A percentile compares a stretch with the other conserved stretches of the same genome.
These are phyloP conservation scores for Udeniomyces megalosporus DNA, from an alignment of 768 basidiomycete genomes.

Conservation along the genomic window DNA sequence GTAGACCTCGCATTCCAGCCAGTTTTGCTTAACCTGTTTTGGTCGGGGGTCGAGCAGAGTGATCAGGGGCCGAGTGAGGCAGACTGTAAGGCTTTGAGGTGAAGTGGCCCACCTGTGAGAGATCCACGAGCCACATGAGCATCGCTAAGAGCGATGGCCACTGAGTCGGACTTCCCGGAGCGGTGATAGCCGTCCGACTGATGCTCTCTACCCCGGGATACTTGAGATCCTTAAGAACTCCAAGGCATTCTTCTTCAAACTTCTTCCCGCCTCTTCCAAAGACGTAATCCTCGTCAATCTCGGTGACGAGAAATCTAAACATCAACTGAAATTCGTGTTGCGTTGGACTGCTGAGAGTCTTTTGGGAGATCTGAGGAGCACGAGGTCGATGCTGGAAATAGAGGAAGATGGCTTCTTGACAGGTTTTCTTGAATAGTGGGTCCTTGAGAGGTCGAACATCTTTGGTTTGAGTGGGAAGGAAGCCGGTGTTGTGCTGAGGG, in stretches of 20 bases:
- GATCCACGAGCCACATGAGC: conserved; percentile 78
- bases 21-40: conserved; percentile 31
- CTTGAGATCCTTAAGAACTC: conserved; percentile 51
- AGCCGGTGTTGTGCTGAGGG: conserved; percentile 19
- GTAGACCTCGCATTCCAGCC: conserved; percentile 24
- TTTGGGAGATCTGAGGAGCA: conserved; percentile 40
- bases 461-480: conserved; percentile 23
- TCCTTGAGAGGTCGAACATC: conserved; percentile 70
- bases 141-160: conserved; percentile 81
- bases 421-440: conserved; percentile 46
- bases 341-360: conserved; percentile 58
- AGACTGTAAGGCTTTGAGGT: not conserved
- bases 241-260: conserved; percentile 69
- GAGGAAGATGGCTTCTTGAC: conserved; percentile 55
- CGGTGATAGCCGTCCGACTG: conserved; percentile 70
- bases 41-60: no score
- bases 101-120: conserved; percentile 49
- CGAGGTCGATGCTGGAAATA: conserved; percentile 36
- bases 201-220: conserved; percentile 70
- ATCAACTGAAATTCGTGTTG: conserved; percentile 73
- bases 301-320: conserved; percentile 57
- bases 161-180: conserved; percentile 76
- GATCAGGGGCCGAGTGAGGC: no score
- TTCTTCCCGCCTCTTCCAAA: conserved; percentile 40
- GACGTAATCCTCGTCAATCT: conserved; percentile 51